These are phyloP conservation scores for Cyberlindnera petersonii DNA, from an alignment of 805 yeast genomes.

Conservation along the genomic window DNA sequence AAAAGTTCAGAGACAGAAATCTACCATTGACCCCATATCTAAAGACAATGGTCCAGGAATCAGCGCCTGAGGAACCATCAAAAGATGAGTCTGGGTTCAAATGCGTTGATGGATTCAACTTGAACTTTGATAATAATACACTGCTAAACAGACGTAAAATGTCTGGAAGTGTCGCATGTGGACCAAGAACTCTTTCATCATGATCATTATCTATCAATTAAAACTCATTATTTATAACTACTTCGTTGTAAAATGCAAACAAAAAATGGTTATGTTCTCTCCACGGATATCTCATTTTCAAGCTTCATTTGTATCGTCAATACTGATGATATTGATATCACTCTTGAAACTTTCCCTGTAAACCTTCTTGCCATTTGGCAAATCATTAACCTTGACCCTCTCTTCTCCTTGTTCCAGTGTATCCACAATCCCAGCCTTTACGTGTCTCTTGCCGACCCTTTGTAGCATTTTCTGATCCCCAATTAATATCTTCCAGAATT, in stretches of 20 bases:
- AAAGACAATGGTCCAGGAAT: constrained; percentile 1
- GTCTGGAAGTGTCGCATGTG: constrained; percentile 18
- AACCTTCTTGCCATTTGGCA: constrained; percentile 50
- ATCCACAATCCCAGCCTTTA: constrained; percentile 49
- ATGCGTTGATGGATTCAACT: constrained; percentile 21
- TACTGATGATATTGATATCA: constrained; percentile 25
- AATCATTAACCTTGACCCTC: constrained; percentile 54
- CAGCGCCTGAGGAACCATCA: neutral
- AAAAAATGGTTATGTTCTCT: too few relatives aligned
- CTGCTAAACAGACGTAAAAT: constrained; percentile 27
- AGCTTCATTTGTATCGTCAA: constrained; percentile 23
- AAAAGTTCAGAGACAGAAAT: constrained; percentile 18
- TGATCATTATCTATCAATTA: neutral
- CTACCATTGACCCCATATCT: constrained; percentile 22
- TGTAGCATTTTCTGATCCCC: constrained; percentile 42
- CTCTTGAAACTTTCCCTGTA: constrained; percentile 25
- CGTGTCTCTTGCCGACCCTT: constrained; percentile 66
- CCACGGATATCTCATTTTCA: neutral
- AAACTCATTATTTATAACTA: neutral
- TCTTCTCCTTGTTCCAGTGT: constrained; percentile 46
- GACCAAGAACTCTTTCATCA: constrained; percentile 5
- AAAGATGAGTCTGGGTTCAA: constrained; percentile 10
- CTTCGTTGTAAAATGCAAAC: too few relatives aligned
- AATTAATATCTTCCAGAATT: constrained; percentile 50
- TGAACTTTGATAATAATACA: constrained; percentile 27